Base-by-base conservation (phyloP, 2,329 filamentous ascomycete species). In the Colletotrichum neosansevieriae region DNA sequence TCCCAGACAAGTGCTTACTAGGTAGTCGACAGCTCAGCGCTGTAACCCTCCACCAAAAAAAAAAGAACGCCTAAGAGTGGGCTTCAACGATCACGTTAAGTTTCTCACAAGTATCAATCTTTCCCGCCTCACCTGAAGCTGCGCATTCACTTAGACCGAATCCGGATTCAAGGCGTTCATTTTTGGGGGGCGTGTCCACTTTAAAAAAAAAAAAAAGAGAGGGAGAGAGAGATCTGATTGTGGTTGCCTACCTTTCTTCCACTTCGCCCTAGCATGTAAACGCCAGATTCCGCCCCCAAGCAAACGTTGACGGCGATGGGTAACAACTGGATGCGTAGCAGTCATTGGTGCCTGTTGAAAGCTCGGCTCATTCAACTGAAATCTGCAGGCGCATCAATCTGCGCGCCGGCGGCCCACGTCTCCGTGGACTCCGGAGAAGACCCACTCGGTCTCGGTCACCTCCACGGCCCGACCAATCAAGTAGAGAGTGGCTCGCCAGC, bases 1-100 rank as follows among this genome's bases (percentile, higher is more conserved):
- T 56, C 40, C 50, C n/a, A 58, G 42, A 45, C 51, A 58, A 53
- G 64, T 53, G 45, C 59, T 67, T 50, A 53, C 40, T 15, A n/a
- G n/a, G n/a, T n/a, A 9, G 19, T 34, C 15, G n/a, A 63, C 36
- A 67, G 51, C 59, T 42, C 32, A 15, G 19, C 24, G 36, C 6
- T 38, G 21, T 21, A 21, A 21, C 4, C 21, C 4, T 21, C 2
- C 36, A 38, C 3, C 2, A 12, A 13, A 3, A 13, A 10, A 17
- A 5, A 6, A 32, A 29, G 10, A 44, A 21, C 44, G 29, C 56
- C 19, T 21, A n/a, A 42, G n/a, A 11, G 4, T 13, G 3, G 19
- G 3, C n/a, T 57, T 57, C 34, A 24, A 42, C 6, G 21, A 24
- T 12, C 47, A 50, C 4, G 1, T 29, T 29, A 29, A 29, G 24